A percentile compares a stretch with the other conserved stretches of the same genome.
These are phyloP conservation scores for Echites panduratus DNA, from an alignment of 257 asterid genomes.

Conservation along the genomic window DNA sequence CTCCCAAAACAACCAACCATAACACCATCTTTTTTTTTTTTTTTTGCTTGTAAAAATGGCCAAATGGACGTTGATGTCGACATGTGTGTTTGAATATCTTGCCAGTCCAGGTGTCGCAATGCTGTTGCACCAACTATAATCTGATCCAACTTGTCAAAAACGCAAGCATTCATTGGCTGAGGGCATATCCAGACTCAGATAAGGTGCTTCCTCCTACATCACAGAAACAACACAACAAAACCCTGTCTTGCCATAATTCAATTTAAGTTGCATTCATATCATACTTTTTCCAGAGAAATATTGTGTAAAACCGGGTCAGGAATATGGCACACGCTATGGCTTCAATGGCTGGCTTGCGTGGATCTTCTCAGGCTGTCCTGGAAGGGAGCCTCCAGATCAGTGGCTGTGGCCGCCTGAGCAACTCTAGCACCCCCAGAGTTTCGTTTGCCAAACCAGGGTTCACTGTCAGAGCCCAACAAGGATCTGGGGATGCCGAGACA, in stretches of 20 bases:
- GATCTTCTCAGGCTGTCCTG: slow-evolving; percentile 68
- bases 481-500: slow-evolving; percentile 53
- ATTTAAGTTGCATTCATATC: neutral
- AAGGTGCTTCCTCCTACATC: slow-evolving; percentile 36
- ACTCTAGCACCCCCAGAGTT: slow-evolving; percentile 34
- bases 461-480: slow-evolving; percentile 48
- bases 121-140: slow-evolving; percentile 15
- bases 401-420: slow-evolving; percentile 47
- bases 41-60: neutral
- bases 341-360: slow-evolving; percentile 73
- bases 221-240: slow-evolving; percentile 23
- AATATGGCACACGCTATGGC: slow-evolving; percentile 71
- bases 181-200: slow-evolving; percentile 37
- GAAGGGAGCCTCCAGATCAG: slow-evolving; percentile 74
- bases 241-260: neutral
- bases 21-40: too few species aligned
- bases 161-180: slow-evolving; percentile 30
- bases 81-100: neutral
- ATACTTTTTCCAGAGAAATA: neutral
- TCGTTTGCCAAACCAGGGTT: slow-evolving; percentile 41
- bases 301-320: neutral
- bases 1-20: neutral
- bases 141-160: slow-evolving; percentile 28
- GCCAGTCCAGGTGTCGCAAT: slow-evolving; percentile 19
- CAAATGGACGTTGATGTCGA: neutral